Conservation (phyloP, 495 filamentous ascomycete genomes). For the Cairneyella variabilis region DNA sequence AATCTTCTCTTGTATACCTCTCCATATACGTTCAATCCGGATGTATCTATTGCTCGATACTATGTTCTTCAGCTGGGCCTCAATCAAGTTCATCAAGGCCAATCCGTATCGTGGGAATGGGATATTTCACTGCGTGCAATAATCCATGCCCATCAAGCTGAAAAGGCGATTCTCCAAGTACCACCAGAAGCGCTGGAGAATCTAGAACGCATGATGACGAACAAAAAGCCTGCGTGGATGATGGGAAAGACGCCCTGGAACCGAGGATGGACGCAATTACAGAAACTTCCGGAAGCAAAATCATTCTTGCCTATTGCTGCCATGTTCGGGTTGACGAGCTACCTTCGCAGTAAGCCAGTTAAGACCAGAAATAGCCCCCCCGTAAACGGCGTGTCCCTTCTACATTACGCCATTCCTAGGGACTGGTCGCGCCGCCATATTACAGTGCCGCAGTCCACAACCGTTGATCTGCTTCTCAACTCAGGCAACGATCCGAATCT, state of each 20-base stretch:
- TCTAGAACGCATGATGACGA: neutral
- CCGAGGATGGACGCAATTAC: neutral
- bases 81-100: neutral
- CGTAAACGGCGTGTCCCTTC: neutral
- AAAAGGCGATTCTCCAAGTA: neutral
- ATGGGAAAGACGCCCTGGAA: neutral
- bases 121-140: neutral
- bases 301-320: neutral
- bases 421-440: neutral
- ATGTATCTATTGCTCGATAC: neutral
- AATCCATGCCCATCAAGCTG: neutral
- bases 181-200: neutral
- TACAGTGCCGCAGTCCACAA: neutral
- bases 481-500: neutral
- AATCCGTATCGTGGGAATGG: neutral
- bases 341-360: neutral
- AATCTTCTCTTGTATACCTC: neutral
- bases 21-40: neutral
- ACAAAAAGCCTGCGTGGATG: neutral
- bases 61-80: neutral
- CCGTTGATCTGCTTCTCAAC: neutral
- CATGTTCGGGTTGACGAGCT: neutral
- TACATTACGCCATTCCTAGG: neutral
- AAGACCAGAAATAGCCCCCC: neutral
- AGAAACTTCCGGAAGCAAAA: neutral